These are phyloP conservation scores for Salicornia ramosissima DNA, from an alignment of 148 eudicot genomes.

Conservation along the genomic window DNA sequence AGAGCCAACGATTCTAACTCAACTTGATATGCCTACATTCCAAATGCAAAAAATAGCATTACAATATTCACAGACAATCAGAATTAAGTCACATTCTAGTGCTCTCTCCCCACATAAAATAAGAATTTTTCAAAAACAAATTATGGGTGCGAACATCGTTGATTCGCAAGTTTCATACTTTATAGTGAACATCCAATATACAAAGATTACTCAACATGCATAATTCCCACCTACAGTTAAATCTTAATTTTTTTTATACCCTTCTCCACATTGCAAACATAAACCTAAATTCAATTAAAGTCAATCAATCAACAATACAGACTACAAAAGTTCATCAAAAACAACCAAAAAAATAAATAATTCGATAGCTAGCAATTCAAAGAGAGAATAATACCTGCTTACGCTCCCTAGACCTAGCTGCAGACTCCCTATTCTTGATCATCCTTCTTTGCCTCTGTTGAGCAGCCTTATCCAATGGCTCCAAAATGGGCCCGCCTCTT, in stretches of 20 bases:
- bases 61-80: background rate
- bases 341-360: no score
- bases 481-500: slow-evolving; percentile 42
- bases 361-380: no score
- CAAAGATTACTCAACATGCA: no score
- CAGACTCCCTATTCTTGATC: slow-evolving; percentile 93
- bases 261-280: background rate
- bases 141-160: background rate
- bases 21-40: slow-evolving; percentile 70
- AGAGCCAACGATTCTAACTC: slow-evolving; percentile 78
- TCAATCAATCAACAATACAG: no score
- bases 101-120: background rate
- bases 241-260: no score
- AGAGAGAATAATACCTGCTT: slow-evolving; percentile 64
- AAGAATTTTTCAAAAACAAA: no score
- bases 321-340: no score
- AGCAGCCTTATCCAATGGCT: slow-evolving; percentile 65
- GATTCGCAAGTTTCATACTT: no score
- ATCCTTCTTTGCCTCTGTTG: slow-evolving; percentile 84
- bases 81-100: background rate
- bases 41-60: background rate
- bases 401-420: slow-evolving; percentile 90
- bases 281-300: background rate
- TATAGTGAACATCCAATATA: no score
- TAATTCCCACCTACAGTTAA: no score